phyloP scores from a whole-genome alignment of 2,329 filamentous ascomycete genomes.

The Fusarium guadeloupense region DNA sequence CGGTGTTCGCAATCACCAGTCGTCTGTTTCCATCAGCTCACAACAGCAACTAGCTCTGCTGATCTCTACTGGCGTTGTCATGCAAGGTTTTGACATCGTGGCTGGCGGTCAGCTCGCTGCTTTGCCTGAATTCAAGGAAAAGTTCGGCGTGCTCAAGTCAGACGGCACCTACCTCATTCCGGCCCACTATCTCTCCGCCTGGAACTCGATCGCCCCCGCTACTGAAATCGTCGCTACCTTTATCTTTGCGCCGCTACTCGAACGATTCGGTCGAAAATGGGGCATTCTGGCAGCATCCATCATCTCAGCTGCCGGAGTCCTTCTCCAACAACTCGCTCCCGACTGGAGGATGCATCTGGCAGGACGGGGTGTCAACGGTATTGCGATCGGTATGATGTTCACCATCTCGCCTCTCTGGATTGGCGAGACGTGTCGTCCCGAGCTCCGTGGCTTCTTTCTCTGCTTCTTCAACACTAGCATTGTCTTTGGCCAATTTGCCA shows the following conservation, averaged over 20 bases:
- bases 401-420: slow-evolving; percentile 51
- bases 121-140: slow-evolving; percentile 41
- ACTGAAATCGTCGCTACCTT: slow-evolving; percentile 41
- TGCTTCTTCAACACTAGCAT: slow-evolving; percentile 51
- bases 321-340: slow-evolving; percentile 43
- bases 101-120: slow-evolving; percentile 45
- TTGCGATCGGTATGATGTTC: slow-evolving; percentile 50
- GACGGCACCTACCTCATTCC: slow-evolving; percentile 43
- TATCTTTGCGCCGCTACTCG: slow-evolving; percentile 44
- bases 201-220: slow-evolving; percentile 44
- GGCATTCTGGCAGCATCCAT: slow-evolving; percentile 39
- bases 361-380: slow-evolving; percentile 42
- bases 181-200: slow-evolving; percentile 44
- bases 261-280: slow-evolving; percentile 47
- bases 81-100: slow-evolving; percentile 47
- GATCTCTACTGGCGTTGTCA: slow-evolving; percentile 44
- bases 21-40: no score
- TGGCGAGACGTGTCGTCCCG: slow-evolving; percentile 49
- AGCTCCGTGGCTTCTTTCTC: slow-evolving; percentile 51
- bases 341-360: slow-evolving; percentile 44
- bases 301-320: slow-evolving; percentile 42
- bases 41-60: slow-evolving; percentile 37
- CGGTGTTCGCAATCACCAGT: not conserved
- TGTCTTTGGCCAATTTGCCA: slow-evolving; percentile 50
- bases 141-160: slow-evolving; percentile 39